phyloP scores from a whole-genome alignment of 2,329 filamentous ascomycete genomes.

The Gnomoniopsis smithogilvyi region DNA sequence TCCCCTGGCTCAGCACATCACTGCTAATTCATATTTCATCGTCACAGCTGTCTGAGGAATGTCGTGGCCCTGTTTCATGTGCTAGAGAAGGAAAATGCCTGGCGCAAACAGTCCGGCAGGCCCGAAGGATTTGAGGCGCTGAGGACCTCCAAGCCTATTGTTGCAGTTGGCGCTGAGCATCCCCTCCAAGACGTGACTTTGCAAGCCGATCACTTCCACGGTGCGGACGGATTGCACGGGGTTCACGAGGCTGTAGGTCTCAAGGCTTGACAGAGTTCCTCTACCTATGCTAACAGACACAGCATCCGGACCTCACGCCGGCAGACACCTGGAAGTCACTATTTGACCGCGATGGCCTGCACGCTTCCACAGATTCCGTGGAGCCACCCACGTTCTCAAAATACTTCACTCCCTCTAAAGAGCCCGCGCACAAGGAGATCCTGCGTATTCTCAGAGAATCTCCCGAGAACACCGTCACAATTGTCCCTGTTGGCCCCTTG shows the following conservation, averaged over 20 bases:
- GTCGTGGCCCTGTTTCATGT: slow-evolving; percentile 88
- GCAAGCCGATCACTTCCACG: slow-evolving; percentile 84
- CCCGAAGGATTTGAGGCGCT: slow-evolving; percentile 71
- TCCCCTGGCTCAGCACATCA: not conserved
- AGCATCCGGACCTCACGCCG: slow-evolving; percentile 72
- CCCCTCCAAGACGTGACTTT: slow-evolving; percentile 80
- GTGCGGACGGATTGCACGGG: slow-evolving; percentile 71
- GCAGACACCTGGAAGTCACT: slow-evolving; percentile 71
- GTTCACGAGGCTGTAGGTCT: slow-evolving; percentile 58
- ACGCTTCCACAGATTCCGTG: slow-evolving; percentile 26
- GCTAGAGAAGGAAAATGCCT: slow-evolving; percentile 82
- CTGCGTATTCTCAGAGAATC: slow-evolving; percentile 81
- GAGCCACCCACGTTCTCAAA: slow-evolving; percentile 46
- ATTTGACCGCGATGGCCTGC: slow-evolving; percentile 46
- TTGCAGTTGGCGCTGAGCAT: slow-evolving; percentile 83
- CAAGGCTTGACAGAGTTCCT: slow-evolving; percentile 3
- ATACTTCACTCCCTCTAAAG: slow-evolving; percentile 73
- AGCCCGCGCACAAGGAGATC: slow-evolving; percentile 79
- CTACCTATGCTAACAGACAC: slow-evolving; percentile 3
- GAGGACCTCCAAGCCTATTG: slow-evolving; percentile 70
- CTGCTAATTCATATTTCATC: not conserved
- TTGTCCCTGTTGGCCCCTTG: slow-evolving; percentile 84
- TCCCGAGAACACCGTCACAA: slow-evolving; percentile 79
- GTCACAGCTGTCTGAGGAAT: slow-evolving; percentile 74
- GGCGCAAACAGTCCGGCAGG: slow-evolving; percentile 69